Conservation (phyloP, 2,329 filamentous ascomycete species). For the Cordyceps javanica region DNA sequence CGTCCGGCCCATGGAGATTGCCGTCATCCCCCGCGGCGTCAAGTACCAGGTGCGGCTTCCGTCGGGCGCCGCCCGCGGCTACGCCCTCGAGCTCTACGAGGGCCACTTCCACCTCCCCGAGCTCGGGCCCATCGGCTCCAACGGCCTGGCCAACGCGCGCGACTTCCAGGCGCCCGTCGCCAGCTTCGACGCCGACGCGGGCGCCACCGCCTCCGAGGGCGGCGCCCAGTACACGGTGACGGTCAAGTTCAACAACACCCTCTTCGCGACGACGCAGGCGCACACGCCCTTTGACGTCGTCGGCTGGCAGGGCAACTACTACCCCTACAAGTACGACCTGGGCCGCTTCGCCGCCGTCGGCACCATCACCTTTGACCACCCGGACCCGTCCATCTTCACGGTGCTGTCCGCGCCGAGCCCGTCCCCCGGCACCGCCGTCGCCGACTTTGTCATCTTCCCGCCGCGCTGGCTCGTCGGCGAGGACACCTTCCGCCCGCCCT, state of each 20-base stretch:
- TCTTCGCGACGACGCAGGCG: slow-evolving; percentile 59
- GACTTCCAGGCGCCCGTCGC: slow-evolving; percentile 69
- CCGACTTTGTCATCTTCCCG: slow-evolving; percentile 68
- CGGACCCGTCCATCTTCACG: slow-evolving; percentile 72
- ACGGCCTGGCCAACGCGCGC: slow-evolving; percentile 59
- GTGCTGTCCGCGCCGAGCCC: slow-evolving; percentile 60
- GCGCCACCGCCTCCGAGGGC: slow-evolving; percentile 32
- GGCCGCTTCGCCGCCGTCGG: slow-evolving; percentile 71
- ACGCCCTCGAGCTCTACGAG: slow-evolving; percentile 65
- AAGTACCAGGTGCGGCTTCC: slow-evolving; percentile 60
- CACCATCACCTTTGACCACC: slow-evolving; percentile 68
- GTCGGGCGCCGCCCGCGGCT: slow-evolving; percentile 55
- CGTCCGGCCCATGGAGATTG: slow-evolving; percentile 66
- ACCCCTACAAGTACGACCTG: slow-evolving; percentile 77
- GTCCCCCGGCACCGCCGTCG: slow-evolving; percentile 56
- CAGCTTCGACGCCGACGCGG: slow-evolving; percentile 52
- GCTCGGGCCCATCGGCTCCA: slow-evolving; percentile 62
- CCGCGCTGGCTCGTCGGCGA: slow-evolving; percentile 65
- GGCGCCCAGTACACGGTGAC: slow-evolving; percentile 42
- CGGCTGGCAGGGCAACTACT: slow-evolving; percentile 75
- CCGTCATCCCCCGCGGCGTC: slow-evolving; percentile 63
- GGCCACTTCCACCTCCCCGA: slow-evolving; percentile 62
- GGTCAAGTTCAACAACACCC: slow-evolving; percentile 60
- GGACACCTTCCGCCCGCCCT: slow-evolving; percentile 65
- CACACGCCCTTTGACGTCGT: slow-evolving; percentile 76